Evolutionary conservation across 805 yeast species (phyloP), one percentile per base, ranked within the genome.

Genomic region (Wickerhamomyces strasburgensis): DNA sequence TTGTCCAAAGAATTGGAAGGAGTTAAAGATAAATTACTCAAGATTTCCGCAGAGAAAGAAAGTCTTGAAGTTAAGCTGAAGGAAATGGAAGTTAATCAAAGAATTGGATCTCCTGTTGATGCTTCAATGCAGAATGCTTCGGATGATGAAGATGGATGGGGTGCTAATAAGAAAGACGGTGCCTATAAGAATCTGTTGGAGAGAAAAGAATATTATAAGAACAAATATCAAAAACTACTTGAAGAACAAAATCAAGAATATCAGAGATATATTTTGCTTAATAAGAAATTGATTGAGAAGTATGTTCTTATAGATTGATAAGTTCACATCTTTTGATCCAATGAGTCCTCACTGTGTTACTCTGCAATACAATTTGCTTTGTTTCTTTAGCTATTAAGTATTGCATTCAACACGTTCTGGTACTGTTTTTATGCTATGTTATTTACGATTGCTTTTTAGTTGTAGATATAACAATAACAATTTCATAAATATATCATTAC

Each of bases 151-250:
- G 11, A 21, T 21, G 2, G 17, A 6, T 7, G 31, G 26, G 14
- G 17, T 31, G 49, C 25, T 8, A 21, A 11, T 21, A 21, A 21
- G 25, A 11, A 21, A 21, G 25, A 8, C 25, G 11, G 11, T 21
- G 25, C 25, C 11, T 21, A 21, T 21, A 30, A 44, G 35, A 8
- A 33, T 34, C 10, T 51, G 38, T 27, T 29, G 51, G 14, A 37
- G 29, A 13, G 48, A 40, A 24, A 52, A 55, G 42, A 50, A 38
- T 24, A 57, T 57, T 19, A 49, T 40, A 32, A 43, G 34, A 31
- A 30, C 26, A 40, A 40, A 14, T 43, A 43, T 24, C n/a, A 21
- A 3, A 19, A n/a, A 8, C 14, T 40, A 7, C 30, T 46, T 7
- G 48, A 44, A 14, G 42, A 40, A 8, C 39, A 40, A 28, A 38